phyloP scores from a whole-genome alignment of 768 basidiomycete species.

The Cytidiella melzeri region DNA sequence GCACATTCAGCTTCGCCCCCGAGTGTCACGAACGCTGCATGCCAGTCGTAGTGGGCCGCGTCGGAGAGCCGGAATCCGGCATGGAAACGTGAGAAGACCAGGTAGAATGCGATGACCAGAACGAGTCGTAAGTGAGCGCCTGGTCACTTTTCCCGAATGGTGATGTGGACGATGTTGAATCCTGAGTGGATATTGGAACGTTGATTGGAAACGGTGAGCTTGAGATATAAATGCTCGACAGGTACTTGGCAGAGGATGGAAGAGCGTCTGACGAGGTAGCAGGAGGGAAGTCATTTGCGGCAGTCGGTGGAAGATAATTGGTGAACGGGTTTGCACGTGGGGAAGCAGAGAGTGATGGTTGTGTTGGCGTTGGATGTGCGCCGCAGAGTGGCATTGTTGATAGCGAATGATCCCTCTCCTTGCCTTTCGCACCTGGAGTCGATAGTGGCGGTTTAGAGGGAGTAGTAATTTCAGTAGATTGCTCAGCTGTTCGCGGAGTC shows the following conservation, averaged over 20 bases:
- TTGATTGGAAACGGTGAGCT: conserved; percentile 10
- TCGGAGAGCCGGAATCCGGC: no score
- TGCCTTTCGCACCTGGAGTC: neutral
- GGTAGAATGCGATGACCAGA: conserved; percentile 13
- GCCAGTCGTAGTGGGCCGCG: no score
- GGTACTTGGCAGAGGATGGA: conserved; percentile 5
- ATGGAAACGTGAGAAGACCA: no score
- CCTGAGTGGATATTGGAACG: no score
- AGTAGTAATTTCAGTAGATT: no score
- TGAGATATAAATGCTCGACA: conserved; percentile 4
- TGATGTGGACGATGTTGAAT: neutral
- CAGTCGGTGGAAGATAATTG: no score
- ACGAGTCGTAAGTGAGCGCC: conserved; percentile 14
- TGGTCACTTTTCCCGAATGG: neutral
- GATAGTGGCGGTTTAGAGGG: neutral
- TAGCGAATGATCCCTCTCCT: neutral
- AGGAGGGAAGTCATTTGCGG: neutral
- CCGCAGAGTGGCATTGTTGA: conserved; percentile 1
- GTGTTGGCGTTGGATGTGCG: conserved; percentile 6
- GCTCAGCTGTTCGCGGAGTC: no score
- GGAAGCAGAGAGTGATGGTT: neutral
- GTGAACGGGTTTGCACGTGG: neutral
- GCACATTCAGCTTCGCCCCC: no score
- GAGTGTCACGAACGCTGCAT: no score
- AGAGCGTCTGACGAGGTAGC: neutral